Evolutionary conservation across 331 rosid species (phyloP).

Genomic region (Malus hybrid): DNA sequence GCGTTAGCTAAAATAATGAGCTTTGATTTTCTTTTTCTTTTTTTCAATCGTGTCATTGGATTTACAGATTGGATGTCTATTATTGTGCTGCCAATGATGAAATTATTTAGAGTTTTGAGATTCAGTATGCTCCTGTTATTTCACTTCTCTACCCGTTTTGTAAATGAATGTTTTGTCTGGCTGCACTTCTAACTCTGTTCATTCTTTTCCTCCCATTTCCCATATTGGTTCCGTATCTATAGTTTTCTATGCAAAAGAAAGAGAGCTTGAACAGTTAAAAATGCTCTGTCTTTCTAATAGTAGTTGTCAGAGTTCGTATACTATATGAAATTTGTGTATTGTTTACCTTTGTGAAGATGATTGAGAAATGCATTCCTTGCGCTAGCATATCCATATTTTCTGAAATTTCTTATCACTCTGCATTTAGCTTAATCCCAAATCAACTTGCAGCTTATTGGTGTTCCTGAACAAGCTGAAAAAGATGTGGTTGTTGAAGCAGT

Average conservation of each 20-base stretch:
- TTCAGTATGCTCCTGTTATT: neutral
- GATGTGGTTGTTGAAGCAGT: slow-evolving; percentile 86
- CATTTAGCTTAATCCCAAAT: slow-evolving; percentile 13
- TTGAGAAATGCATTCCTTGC: neutral
- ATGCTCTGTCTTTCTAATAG: neutral
- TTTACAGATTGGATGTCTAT: neutral
- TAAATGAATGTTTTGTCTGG: too few relatives aligned
- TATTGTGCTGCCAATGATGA: neutral
- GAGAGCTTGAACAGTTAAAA: neutral
- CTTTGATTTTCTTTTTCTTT: neutral
- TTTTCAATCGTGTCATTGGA: neutral
- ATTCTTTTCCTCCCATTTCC: neutral
- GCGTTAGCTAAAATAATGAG: neutral
- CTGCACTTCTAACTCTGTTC: neutral
- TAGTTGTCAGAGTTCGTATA: neutral
- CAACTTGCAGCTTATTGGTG: slow-evolving; percentile 76
- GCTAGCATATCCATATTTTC: neutral
- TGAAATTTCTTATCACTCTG: neutral
- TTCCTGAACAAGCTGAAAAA: slow-evolving; percentile 75
- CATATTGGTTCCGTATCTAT: neutral
- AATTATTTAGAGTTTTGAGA: neutral
- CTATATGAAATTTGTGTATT: neutral
- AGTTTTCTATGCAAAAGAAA: neutral
- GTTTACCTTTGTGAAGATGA: neutral
- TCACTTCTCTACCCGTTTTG: neutral